A percentile compares a stretch with the other conserved stretches of the same genome.
Evolutionary conservation across 345 rosid species (phyloP).

Genomic region (Turnera subulata): DNA sequence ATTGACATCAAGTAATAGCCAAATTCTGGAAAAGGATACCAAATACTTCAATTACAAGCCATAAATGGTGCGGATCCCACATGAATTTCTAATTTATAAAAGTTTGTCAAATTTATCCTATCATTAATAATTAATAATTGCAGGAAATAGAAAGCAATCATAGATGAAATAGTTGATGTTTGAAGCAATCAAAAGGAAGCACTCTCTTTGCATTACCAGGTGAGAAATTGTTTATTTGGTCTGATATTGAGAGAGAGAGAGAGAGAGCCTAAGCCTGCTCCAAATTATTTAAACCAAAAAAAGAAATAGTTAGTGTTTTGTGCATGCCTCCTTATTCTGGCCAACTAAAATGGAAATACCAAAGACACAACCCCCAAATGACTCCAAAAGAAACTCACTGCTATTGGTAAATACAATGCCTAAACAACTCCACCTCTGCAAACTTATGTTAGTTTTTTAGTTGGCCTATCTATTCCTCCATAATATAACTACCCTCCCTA

Average conservation of each 20-base stretch:
- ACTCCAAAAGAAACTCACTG: neutral
- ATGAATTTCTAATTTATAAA: too few species aligned
- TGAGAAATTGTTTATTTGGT: too few species aligned
- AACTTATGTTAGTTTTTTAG: slow-evolving; percentile 7
- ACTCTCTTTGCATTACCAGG: too few species aligned
- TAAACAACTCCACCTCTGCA: slow-evolving; percentile 8
- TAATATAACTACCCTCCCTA: slow-evolving; percentile 10
- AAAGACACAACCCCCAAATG: neutral
- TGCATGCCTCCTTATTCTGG: neutral
- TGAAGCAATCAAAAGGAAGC: slow-evolving; percentile 12
- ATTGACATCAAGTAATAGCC: neutral
- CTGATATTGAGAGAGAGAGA: neutral
- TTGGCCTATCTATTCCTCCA: slow-evolving; percentile 16
- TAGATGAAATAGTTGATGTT: slow-evolving; percentile 5
- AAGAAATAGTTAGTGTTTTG: too few species aligned
- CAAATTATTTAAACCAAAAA: neutral
- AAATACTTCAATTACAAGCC: slow-evolving; percentile 3
- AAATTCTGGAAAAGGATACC: neutral
- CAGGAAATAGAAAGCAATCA: neutral
- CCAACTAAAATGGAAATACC: slow-evolving; percentile 7
- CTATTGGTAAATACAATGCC: slow-evolving; percentile 11
- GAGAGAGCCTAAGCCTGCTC: neutral
- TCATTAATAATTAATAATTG: neutral
- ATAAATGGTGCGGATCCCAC: slow-evolving; percentile 1
- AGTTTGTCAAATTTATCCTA: neutral